Evolutionary conservation across 192 early-diverging fungal genomes (phyloP).

Genomic region (Backusella psychrophila): DNA sequence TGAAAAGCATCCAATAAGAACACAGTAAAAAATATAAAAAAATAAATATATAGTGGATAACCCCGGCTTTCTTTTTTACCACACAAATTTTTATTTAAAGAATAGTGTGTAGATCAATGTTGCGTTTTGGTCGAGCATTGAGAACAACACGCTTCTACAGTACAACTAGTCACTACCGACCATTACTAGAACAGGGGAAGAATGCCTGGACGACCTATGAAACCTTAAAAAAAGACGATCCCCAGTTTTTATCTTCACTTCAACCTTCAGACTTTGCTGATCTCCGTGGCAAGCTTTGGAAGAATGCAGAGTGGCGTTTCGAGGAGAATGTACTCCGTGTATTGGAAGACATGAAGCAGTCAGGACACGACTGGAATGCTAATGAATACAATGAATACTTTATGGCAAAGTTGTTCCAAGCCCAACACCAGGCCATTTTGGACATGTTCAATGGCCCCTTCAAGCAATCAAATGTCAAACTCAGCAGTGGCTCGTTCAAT

Average conservation of each 20-base stretch:
- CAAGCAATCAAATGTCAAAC: not conserved
- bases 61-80: not conserved
- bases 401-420: constrained; percentile 25
- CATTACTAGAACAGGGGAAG: not conserved
- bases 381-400: constrained; percentile 35
- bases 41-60: not conserved
- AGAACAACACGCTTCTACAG: not conserved
- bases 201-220: not conserved
- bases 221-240: not conserved
- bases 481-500: constrained; percentile 30
- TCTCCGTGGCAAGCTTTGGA: constrained; percentile 24
- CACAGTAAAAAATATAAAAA: not conserved
- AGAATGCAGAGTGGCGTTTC: constrained; percentile 18
- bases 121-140: not conserved
- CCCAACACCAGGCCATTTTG: constrained; percentile 26
- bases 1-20: not conserved
- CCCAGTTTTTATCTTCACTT: not conserved
- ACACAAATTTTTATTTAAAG: not conserved
- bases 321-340: constrained; percentile 24
- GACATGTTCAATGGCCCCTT: constrained; percentile 16
- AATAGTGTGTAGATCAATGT: not conserved
- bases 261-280: constrained; percentile 14
- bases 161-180: not conserved
- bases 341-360: constrained; percentile 23
- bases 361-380: constrained; percentile 16